Conservation (phyloP, 345 rosid species). For the Eucalyptus coolabah region DNA sequence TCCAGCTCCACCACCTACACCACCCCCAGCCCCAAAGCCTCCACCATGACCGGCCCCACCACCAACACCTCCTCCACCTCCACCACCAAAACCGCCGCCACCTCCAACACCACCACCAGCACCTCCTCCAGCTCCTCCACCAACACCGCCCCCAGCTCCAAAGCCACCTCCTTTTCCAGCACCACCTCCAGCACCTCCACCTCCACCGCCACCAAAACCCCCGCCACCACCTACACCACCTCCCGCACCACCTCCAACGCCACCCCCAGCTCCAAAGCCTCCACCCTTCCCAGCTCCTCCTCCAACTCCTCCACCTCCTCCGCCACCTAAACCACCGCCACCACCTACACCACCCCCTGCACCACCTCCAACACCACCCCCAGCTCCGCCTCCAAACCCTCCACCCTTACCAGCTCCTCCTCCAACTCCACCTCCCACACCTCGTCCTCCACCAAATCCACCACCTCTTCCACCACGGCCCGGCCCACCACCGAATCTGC, state of each 20-base stretch:
- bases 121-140: slow-evolving; percentile 24
- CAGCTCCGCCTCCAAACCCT: neutral
- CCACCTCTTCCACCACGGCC: neutral
- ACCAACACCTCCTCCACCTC: slow-evolving; percentile 27
- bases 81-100: slow-evolving; percentile 14
- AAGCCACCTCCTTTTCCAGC: slow-evolving; percentile 26
- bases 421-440: neutral
- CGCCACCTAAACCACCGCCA: neutral
- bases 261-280: slow-evolving; percentile 14
- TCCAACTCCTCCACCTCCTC: neutral
- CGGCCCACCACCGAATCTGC: neutral
- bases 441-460: neutral
- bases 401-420: neutral
- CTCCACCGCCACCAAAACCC: slow-evolving; percentile 28
- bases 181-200: slow-evolving; percentile 28
- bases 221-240: slow-evolving; percentile 30
- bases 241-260: slow-evolving; percentile 7
- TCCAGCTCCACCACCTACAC: slow-evolving; percentile 6
- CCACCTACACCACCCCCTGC: neutral
- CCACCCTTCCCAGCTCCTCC: slow-evolving; percentile 1
- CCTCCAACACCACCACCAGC: slow-evolving; percentile 26
- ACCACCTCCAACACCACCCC: neutral
- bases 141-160: slow-evolving; percentile 20
- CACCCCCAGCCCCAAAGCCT: neutral
- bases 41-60: slow-evolving; percentile 13